Conservation (phyloP, 345 rosid species). For the Reutealis trisperma region DNA sequence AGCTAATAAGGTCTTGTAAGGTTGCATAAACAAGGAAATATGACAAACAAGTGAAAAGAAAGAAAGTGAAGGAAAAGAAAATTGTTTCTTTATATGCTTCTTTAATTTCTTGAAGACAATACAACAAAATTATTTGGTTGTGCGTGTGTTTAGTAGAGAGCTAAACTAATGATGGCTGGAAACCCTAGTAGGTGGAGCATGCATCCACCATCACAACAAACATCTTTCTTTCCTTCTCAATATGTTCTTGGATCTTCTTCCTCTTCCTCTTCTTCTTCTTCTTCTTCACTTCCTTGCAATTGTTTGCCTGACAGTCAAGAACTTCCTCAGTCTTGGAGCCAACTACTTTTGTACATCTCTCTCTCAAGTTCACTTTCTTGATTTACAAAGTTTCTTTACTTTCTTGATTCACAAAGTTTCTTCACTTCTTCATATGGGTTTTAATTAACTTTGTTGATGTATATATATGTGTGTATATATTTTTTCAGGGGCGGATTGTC, state of each 20-base stretch:
- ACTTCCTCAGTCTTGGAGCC: conserved; percentile 64
- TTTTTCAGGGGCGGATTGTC: conserved; percentile 39
- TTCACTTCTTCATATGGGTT: not conserved
- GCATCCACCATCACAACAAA: conserved; percentile 50
- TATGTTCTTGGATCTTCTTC: conserved; percentile 44
- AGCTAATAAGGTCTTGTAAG: conserved; percentile 38
- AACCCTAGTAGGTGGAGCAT: conserved; percentile 75
- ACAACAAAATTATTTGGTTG: not conserved
- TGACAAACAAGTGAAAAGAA: conserved; percentile 30
- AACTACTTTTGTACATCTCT: conserved; percentile 49
- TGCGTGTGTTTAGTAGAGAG: not conserved
- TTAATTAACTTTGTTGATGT: too few species aligned
- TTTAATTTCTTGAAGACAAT: conserved; percentile 15
- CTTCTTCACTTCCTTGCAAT: conserved; percentile 39
- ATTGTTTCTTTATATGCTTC: not conserved
- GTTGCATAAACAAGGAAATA: conserved; percentile 46
- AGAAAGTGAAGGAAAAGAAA: not conserved
- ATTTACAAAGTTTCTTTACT: not conserved
- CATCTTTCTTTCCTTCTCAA: conserved; percentile 42
- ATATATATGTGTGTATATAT: not conserved
- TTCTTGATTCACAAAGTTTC: conserved; percentile 7
- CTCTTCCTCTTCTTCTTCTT: conserved; percentile 15
- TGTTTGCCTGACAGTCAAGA: conserved; percentile 40
- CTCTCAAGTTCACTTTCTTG: conserved; percentile 10
- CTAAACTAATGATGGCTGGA: conserved; percentile 62